phyloP scores from a whole-genome alignment of 1,284 basidiomycete genomes.

The Wallemia hederae region DNA sequence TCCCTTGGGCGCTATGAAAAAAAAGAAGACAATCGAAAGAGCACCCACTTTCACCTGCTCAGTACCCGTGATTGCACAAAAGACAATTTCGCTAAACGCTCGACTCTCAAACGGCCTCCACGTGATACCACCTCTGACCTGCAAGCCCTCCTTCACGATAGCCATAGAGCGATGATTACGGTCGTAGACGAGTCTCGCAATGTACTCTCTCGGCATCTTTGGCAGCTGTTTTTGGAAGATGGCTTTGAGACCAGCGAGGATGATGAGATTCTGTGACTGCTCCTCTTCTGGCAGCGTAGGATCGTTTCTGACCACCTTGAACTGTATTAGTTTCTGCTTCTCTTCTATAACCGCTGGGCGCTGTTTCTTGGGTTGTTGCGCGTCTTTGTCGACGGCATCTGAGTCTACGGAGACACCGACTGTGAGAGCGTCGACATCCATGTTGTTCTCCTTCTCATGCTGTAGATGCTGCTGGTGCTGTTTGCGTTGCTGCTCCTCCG shows the following conservation, averaged over 20 bases:
- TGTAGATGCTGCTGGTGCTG: background rate
- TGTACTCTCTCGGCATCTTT: conserved; percentile 98
- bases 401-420: background rate
- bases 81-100: conserved; percentile 92
- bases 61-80: conserved; percentile 85
- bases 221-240: conserved; percentile 92
- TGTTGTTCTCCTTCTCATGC: background rate
- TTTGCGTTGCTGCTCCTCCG: too few species aligned
- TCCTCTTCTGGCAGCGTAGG: conserved; percentile 29
- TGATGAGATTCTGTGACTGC: conserved; percentile 25
- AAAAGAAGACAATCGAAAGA: background rate
- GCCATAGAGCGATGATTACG: conserved; percentile 69
- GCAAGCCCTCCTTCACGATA: conserved; percentile 79
- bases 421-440: background rate
- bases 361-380: conserved; percentile 4
- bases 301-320: conserved; percentile 64
- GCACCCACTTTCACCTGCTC: conserved; percentile 78
- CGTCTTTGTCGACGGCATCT: background rate
- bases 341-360: conserved; percentile 56
- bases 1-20: conserved; percentile 27
- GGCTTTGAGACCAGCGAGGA: conserved; percentile 80
- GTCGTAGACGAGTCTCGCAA: conserved; percentile 82
- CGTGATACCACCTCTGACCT: conserved; percentile 93
- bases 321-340: conserved; percentile 50
- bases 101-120: conserved; percentile 86